Evolutionary conservation across 495 filamentous ascomycete genomes (phyloP).

Genomic region (Choiromyces venosus): DNA sequence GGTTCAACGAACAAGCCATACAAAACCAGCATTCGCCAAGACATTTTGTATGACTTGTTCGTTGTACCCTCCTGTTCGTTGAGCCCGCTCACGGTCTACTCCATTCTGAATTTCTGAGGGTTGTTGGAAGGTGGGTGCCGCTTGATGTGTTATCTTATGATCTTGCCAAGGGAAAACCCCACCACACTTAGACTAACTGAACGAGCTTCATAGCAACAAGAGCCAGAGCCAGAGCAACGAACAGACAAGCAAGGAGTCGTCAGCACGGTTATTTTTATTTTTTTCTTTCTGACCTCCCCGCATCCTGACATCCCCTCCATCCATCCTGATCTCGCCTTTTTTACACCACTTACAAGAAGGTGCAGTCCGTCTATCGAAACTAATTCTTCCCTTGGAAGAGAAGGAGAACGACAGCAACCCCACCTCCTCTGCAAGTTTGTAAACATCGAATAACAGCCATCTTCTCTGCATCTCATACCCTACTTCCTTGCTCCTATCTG

Average conservation of each 20-base stretch:
- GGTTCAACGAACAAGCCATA: too few species aligned
- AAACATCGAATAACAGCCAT: neutral
- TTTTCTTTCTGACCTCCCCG: neutral
- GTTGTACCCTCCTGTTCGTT: too few species aligned
- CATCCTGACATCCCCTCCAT: neutral
- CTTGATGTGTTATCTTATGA: neutral
- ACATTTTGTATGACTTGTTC: too few species aligned
- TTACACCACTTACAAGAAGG: neutral
- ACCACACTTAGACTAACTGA: neutral
- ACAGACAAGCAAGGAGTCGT: neutral
- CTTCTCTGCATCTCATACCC: neutral
- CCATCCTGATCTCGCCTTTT: neutral
- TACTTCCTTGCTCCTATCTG: neutral
- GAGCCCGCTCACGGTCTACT: too few species aligned
- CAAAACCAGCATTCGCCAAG: too few species aligned
- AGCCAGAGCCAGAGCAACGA: neutral
- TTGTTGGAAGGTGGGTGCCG: neutral
- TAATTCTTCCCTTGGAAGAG: neutral
- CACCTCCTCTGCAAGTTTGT: conserved; percentile 1
- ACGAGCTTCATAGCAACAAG: neutral
- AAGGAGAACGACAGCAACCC: neutral
- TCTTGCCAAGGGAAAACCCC: neutral
- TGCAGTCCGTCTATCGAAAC: neutral
- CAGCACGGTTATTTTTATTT: neutral
- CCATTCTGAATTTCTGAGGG: neutral